phyloP scores from a whole-genome alignment of 2,329 filamentous ascomycete genomes.

The Metarhizium anisopliae region DNA sequence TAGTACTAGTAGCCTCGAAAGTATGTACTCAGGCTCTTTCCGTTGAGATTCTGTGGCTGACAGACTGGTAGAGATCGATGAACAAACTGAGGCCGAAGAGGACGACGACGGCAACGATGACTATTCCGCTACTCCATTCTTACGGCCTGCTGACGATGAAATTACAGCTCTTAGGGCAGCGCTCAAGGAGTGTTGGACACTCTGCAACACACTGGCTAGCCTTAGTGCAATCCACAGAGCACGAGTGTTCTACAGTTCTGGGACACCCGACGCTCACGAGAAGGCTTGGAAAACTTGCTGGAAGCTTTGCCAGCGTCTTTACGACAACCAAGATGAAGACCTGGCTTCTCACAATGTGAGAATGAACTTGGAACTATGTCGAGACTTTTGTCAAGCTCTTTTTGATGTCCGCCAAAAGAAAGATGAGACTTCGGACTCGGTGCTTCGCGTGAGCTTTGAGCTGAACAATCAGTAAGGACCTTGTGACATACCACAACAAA shows the following conservation, averaged over 20 bases:
- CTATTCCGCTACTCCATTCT: conserved; percentile 30
- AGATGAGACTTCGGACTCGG: conserved; percentile 74
- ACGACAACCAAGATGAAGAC: conserved; percentile 68
- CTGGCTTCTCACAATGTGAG: conserved; percentile 57
- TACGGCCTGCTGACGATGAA: conserved; percentile 45
- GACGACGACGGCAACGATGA: conserved; percentile 46
- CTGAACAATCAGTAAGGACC: conserved; percentile 72
- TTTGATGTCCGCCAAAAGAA: conserved; percentile 77
- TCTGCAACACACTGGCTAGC: conserved; percentile 83
- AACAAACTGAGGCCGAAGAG: conserved; percentile 41
- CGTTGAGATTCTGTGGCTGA: not conserved
- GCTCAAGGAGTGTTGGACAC: conserved; percentile 82
- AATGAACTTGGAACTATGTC: conserved; percentile 75
- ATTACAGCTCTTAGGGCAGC: conserved; percentile 63
- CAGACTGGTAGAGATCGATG: conserved; percentile 41
- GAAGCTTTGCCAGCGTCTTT: conserved; percentile 84
- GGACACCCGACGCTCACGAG: conserved; percentile 69
- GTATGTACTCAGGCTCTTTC: conserved; percentile 35
- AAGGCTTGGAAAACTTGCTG: conserved; percentile 91
- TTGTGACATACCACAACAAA: not conserved
- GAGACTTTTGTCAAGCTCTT: conserved; percentile 83
- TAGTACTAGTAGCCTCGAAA: conserved; percentile 67
- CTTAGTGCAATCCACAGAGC: conserved; percentile 78
- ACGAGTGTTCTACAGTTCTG: conserved; percentile 66
- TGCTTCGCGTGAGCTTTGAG: conserved; percentile 87